These are phyloP conservation scores for Fusarium sp. DNA, from an alignment of 2,329 filamentous ascomycete species.

Conservation along the genomic window DNA sequence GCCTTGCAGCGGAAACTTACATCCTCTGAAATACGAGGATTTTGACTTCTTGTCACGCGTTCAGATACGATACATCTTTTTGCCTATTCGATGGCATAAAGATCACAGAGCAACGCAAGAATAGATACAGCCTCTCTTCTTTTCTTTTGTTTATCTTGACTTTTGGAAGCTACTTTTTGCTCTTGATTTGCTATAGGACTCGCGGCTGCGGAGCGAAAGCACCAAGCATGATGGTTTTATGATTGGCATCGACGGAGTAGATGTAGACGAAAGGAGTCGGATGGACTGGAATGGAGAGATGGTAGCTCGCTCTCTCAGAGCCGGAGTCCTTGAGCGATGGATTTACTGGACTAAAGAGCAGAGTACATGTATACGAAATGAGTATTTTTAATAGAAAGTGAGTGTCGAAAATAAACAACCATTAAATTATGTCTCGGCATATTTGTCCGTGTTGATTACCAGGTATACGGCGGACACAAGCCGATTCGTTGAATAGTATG, in stretches of 20 bases:
- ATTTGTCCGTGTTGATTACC: background rate
- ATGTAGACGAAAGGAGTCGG: constrained; percentile 37
- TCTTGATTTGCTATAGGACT: constrained; percentile 1
- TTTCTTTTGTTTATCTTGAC: background rate
- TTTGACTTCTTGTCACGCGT: constrained; percentile 56
- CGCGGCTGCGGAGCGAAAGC: constrained; percentile 48
- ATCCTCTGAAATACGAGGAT: background rate
- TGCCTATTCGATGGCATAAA: constrained; percentile 65
- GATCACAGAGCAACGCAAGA: constrained; percentile 73
- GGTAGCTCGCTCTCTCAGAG: constrained; percentile 71
- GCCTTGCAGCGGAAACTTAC: constrained; percentile 21
- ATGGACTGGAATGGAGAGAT: constrained; percentile 6
- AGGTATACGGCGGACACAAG: background rate
- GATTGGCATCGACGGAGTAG: constrained; percentile 1
- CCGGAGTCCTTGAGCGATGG: constrained; percentile 68
- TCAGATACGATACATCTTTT: constrained; percentile 74
- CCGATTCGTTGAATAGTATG: constrained; percentile 17
- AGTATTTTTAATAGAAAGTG: background rate
- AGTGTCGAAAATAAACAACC: background rate
- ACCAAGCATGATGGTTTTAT: constrained; percentile 44
- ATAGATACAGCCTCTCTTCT: constrained; percentile 48
- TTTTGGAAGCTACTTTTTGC: constrained; percentile 3
- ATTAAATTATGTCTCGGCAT: background rate
- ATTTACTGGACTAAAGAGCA: constrained; percentile 71
- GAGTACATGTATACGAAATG: constrained; percentile 60